Evolutionary conservation across 306 rosid genomes (phyloP).

Genomic region (Dicorynia guianensis): DNA sequence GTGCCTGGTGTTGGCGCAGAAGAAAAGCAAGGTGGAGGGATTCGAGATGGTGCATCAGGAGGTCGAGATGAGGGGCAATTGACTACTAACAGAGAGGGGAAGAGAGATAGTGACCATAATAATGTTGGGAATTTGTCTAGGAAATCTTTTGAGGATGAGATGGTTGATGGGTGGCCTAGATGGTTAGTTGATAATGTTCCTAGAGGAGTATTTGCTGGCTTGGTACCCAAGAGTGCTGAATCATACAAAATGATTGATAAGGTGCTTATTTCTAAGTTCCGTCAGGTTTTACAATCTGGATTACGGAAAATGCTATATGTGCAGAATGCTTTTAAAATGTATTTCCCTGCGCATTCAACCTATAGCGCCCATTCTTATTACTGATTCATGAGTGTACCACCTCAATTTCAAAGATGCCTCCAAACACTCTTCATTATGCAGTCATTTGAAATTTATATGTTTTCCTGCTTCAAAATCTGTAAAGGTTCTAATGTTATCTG

Average conservation of each 20-base stretch:
- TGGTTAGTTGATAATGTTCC: slow-evolving; percentile 61
- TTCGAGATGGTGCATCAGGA: not conserved
- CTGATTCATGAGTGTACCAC: not conserved
- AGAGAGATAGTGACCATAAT: slow-evolving; percentile 35
- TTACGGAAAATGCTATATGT: not conserved
- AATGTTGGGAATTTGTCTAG: slow-evolving; percentile 33
- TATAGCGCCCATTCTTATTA: not conserved
- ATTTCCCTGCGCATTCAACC: slow-evolving; percentile 3
- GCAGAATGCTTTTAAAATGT: not conserved
- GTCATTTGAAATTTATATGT: slow-evolving; percentile 7
- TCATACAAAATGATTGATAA: slow-evolving; percentile 78
- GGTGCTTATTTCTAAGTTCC: slow-evolving; percentile 47
- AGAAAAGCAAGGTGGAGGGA: slow-evolving; percentile 21
- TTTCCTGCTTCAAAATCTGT: slow-evolving; percentile 21
- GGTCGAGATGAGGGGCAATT: slow-evolving; percentile 23
- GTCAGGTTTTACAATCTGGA: not conserved
- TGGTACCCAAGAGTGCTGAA: slow-evolving; percentile 84
- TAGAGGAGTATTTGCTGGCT: slow-evolving; percentile 52
- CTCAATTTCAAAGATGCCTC: slow-evolving; percentile 15
- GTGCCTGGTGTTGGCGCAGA: slow-evolving; percentile 35
- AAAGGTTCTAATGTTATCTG: slow-evolving; percentile 12
- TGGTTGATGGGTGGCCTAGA: slow-evolving; percentile 43
- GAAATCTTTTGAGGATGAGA: slow-evolving; percentile 45
- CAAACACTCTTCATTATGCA: not conserved
- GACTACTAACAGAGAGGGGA: slow-evolving; percentile 25